phyloP scores from a whole-genome alignment of 148 eudicot genomes.

The Suaeda aralocaspica region DNA sequence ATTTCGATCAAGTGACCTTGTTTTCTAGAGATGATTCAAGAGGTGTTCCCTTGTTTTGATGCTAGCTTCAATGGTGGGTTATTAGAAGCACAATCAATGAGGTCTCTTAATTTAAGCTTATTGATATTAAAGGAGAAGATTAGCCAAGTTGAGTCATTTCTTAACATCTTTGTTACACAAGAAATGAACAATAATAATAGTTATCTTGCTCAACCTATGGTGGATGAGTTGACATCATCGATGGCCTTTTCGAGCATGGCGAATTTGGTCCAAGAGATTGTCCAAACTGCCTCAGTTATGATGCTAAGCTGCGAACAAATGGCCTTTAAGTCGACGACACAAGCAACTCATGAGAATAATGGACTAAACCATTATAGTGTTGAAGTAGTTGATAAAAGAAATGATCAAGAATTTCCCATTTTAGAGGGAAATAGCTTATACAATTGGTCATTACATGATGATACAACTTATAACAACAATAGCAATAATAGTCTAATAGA shows the following conservation, averaged over 20 bases:
- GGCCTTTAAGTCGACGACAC: slow-evolving; percentile 13
- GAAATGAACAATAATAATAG: slow-evolving; percentile 8
- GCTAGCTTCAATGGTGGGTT: slow-evolving; percentile 8
- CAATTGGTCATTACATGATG: slow-evolving; percentile 8
- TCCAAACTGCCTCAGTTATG: slow-evolving; percentile 59
- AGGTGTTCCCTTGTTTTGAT: slow-evolving; percentile 7
- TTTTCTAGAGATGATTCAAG: slow-evolving; percentile 19
- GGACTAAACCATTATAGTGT: not conserved
- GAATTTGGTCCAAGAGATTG: slow-evolving; percentile 56
- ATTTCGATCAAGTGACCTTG: not conserved
- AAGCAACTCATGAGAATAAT: not conserved
- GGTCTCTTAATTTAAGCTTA: slow-evolving; percentile 39
- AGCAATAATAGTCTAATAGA: not conserved
- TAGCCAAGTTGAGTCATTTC: slow-evolving; percentile 43
- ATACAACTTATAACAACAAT: not conserved
- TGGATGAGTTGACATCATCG: slow-evolving; percentile 25
- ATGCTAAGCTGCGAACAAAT: slow-evolving; percentile 69
- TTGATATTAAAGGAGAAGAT: slow-evolving; percentile 46
- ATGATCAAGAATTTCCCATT: not conserved
- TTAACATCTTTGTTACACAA: slow-evolving; percentile 22
- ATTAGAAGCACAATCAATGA: slow-evolving; percentile 15
- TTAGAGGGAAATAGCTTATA: slow-evolving; percentile 14
- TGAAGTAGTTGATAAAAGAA: not conserved
- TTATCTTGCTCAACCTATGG: slow-evolving; percentile 6
- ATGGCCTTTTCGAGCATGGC: slow-evolving; percentile 36